Percentiles rank a stretch among this genome's conserved stretches.
These are phyloP conservation scores for Sonneratia caseolaris DNA, from an alignment of 345 rosid genomes.

Conservation along the genomic window DNA sequence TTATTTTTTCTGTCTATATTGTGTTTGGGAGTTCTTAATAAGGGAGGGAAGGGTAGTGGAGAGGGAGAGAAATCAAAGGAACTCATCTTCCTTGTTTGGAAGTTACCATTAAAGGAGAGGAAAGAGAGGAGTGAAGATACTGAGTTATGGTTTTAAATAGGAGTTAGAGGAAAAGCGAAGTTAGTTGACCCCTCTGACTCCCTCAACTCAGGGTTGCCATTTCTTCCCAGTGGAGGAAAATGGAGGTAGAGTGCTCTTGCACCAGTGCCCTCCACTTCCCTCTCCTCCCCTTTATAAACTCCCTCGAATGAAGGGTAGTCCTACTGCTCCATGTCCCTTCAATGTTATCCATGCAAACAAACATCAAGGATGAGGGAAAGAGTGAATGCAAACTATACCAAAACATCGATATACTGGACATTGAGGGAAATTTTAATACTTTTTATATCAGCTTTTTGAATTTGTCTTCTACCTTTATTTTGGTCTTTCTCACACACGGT, in stretches of 20 bases:
- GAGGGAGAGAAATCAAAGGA: background rate
- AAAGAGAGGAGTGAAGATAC: background rate
- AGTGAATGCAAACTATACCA: too few species aligned
- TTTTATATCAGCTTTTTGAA: background rate
- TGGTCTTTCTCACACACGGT: too few species aligned
- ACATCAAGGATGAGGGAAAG: background rate
- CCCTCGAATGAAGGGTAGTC: background rate
- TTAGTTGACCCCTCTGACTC: too few species aligned
- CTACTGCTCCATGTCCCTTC: background rate
- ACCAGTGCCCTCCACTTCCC: background rate
- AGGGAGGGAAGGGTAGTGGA: background rate
- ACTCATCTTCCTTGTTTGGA: background rate
- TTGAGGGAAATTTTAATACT: slow-evolving; percentile 25
- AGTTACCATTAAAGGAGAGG: background rate
- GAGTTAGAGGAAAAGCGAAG: background rate
- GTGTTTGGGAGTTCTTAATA: background rate
- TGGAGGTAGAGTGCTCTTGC: background rate
- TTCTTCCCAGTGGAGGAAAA: background rate
- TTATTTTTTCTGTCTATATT: background rate
- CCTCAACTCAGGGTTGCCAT: background rate
- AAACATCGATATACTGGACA: too few species aligned
- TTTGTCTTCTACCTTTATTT: background rate
- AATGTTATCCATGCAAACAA: background rate
- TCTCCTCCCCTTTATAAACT: background rate
- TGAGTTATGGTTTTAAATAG: background rate